Conservation (phyloP, 345 rosid species). For the Anastatica hierochuntica region DNA sequence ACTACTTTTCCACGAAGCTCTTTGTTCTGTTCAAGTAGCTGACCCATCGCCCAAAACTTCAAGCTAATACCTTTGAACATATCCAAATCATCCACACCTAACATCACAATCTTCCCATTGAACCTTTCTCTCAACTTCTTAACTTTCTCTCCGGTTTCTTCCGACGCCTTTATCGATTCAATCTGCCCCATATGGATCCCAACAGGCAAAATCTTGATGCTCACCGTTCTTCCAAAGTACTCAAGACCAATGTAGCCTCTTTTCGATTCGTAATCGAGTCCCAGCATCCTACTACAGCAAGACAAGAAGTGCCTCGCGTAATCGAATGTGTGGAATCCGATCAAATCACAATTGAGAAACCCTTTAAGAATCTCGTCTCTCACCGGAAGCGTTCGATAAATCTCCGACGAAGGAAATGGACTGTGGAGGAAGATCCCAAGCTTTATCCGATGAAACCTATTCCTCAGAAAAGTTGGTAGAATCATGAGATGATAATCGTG, state of each 20-base stretch:
- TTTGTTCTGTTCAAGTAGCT: constrained; percentile 40
- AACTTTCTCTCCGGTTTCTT: constrained; percentile 32
- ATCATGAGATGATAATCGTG: constrained; percentile 79
- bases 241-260: constrained; percentile 84
- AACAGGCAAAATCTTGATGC: constrained; percentile 43
- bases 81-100: constrained; percentile 82
- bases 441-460: constrained; percentile 38
- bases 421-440: constrained; percentile 68
- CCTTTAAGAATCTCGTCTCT: constrained; percentile 63
- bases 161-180: constrained; percentile 32
- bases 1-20: constrained; percentile 47
- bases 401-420: too few species aligned
- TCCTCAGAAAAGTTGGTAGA: constrained; percentile 63
- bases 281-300: constrained; percentile 74
- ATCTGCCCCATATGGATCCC: constrained; percentile 81
- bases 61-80: constrained; percentile 63
- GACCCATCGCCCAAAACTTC: constrained; percentile 64
- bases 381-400: constrained; percentile 57
- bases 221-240: constrained; percentile 64
- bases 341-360: constrained; percentile 65
- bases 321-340: constrained; percentile 81
- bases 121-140: constrained; percentile 49
- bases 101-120: constrained; percentile 40
- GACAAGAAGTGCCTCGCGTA: constrained; percentile 85
- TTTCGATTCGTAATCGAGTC: constrained; percentile 63